Percentiles rank a stretch among this genome's conserved stretches.
These are phyloP conservation scores for Chlorella sorokiniana DNA, from an alignment of 139 green algal genomes.

Conservation along the genomic window DNA sequence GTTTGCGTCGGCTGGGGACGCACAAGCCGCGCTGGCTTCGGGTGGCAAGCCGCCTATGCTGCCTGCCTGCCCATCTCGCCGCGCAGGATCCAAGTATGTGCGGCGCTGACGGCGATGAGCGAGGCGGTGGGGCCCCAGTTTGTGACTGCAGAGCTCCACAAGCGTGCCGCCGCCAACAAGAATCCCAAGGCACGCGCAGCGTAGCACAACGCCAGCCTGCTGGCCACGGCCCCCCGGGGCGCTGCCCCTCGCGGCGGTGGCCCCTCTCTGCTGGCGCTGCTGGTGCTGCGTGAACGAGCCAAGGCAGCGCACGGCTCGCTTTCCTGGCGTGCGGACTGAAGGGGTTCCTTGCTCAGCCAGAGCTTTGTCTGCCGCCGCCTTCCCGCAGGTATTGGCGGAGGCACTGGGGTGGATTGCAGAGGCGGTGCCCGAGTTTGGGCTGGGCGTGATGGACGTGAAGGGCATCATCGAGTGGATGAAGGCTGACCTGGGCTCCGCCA, in stretches of 20 bases:
- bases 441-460: slow-evolving; percentile 68
- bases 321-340: no score
- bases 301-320: no score
- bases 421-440: slow-evolving; percentile 88
- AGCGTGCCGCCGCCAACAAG: slow-evolving; percentile 82
- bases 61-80: slow-evolving; percentile 19
- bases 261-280: no score
- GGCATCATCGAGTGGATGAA: slow-evolving; percentile 77
- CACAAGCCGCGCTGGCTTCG: not conserved
- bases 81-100: slow-evolving; percentile 32
- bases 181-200: slow-evolving; percentile 89
- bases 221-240: no score
- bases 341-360: no score
- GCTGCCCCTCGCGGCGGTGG: no score
- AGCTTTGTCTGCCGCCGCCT: not conserved
- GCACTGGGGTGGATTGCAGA: slow-evolving; percentile 79
- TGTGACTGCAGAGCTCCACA: slow-evolving; percentile 82
- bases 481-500: slow-evolving; percentile 80
- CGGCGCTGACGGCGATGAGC: slow-evolving; percentile 68
- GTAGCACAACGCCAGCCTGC: not conserved
- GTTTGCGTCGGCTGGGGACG: not conserved
- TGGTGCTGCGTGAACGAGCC: not conserved
- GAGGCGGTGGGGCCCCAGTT: slow-evolving; percentile 90
- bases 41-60: not conserved
- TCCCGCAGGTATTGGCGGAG: slow-evolving; percentile 86